Evolutionary conservation across 257 asterid genomes (phyloP).

Genomic region (Fraxinus quadrangulata): DNA sequence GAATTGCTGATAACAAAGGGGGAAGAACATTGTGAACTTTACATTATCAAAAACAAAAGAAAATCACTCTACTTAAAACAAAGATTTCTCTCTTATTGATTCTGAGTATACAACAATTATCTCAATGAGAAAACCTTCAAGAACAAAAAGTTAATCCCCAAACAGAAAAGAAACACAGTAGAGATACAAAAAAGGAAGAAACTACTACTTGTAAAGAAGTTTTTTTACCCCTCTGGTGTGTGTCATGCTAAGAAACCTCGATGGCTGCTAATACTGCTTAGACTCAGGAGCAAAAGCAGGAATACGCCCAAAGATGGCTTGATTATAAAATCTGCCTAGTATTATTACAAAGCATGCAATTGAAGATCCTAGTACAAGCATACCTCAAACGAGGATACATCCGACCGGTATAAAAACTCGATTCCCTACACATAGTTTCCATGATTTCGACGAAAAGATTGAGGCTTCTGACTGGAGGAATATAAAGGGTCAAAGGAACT

Average conservation of each 20-base stretch:
- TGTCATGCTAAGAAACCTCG: neutral
- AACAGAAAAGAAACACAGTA: neutral
- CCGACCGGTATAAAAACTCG: constrained; percentile 34
- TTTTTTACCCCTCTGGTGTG: neutral
- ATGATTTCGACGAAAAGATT: constrained; percentile 40
- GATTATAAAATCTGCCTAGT: constrained; percentile 17
- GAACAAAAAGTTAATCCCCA: neutral
- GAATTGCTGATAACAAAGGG: too few relatives aligned
- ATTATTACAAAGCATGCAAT: constrained; percentile 32
- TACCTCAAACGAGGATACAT: constrained; percentile 39
- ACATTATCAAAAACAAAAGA: neutral
- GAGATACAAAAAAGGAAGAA: neutral
- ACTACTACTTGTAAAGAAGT: neutral
- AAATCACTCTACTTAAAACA: neutral
- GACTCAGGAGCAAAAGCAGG: too few relatives aligned
- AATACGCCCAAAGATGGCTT: too few relatives aligned
- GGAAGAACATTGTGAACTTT: neutral
- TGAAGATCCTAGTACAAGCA: constrained; percentile 47
- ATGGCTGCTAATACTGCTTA: neutral
- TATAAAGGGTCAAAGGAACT: constrained; percentile 43
- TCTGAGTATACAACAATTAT: constrained; percentile 13
- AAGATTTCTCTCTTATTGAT: neutral
- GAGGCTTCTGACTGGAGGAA: constrained; percentile 48
- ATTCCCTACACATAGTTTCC: constrained; percentile 43
- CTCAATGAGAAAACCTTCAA: neutral